Percentiles rank a stretch among this genome's conserved stretches.
phyloP scores from a whole-genome alignment of 1,284 basidiomycete genomes.

The Lignosus rhinocerotis region DNA sequence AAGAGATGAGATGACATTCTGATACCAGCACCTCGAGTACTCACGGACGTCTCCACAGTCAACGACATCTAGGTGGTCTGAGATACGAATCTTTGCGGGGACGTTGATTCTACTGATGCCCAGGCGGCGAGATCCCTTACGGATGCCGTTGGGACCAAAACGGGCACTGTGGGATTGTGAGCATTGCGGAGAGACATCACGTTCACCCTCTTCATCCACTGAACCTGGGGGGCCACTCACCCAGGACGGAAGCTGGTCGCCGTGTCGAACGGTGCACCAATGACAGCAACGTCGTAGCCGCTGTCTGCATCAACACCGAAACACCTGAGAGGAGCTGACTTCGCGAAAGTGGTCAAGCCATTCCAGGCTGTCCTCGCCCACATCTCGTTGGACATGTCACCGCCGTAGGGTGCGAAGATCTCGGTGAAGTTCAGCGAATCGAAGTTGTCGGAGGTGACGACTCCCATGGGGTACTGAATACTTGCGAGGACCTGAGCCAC shows the following conservation, averaged over 20 bases:
- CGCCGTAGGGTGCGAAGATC: slow-evolving; percentile 25
- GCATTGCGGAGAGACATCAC: not conserved
- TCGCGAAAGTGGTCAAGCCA: slow-evolving; percentile 35
- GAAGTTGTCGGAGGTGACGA: slow-evolving; percentile 5
- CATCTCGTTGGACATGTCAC: slow-evolving; percentile 20
- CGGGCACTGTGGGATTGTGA: slow-evolving; percentile 27
- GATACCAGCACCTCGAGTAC: slow-evolving; percentile 9
- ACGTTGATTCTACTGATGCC: slow-evolving; percentile 35
- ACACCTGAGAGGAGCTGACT: slow-evolving; percentile 31
- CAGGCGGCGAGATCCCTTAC: slow-evolving; percentile 36
- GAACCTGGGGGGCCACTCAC: slow-evolving; percentile 17
- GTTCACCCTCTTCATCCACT: not conserved
- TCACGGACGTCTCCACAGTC: slow-evolving; percentile 41
- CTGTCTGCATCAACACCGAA: slow-evolving; percentile 32
- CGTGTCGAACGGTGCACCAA: slow-evolving; percentile 39
- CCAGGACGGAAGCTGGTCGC: slow-evolving; percentile 37
- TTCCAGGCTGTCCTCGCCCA: slow-evolving; percentile 32
- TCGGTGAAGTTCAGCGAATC: slow-evolving; percentile 29
- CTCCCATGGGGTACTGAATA: slow-evolving; percentile 17
- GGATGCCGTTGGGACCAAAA: slow-evolving; percentile 41
- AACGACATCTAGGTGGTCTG: slow-evolving; percentile 33
- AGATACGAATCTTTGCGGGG: slow-evolving; percentile 31
- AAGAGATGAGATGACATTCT: not conserved
- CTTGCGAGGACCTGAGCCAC: slow-evolving; percentile 6
- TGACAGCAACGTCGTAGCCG: slow-evolving; percentile 35